phyloP scores from a whole-genome alignment of 352 stramenopile genomes.

The Pythium guiyangense region DNA sequence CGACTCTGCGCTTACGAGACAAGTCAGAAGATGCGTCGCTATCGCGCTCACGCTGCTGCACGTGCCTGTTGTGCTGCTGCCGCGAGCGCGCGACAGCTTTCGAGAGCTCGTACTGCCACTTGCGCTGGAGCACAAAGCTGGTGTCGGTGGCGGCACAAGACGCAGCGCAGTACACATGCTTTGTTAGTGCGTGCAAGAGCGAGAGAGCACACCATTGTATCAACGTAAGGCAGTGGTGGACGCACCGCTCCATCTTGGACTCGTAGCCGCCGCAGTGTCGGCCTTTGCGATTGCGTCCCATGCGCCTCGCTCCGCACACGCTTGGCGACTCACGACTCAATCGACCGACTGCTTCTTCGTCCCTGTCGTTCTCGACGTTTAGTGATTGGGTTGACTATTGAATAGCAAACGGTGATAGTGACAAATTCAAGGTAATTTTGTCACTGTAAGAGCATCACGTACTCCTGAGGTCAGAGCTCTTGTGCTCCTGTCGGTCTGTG shows the following conservation, averaged over 20 bases:
- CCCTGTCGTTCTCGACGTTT: background rate
- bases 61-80: slow-evolving; percentile 30
- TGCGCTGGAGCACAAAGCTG: slow-evolving; percentile 63
- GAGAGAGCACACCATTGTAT: background rate
- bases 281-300: slow-evolving; percentile 70
- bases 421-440: too few relatives aligned
- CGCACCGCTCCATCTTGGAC: slow-evolving; percentile 69
- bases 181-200: background rate
- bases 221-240: too few relatives aligned
- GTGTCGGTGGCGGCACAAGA: background rate
- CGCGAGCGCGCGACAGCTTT: slow-evolving; percentile 25
- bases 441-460: too few relatives aligned
- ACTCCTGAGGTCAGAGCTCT: too few relatives aligned
- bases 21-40: slow-evolving; percentile 7
- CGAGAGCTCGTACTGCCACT: slow-evolving; percentile 55
- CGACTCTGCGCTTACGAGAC: slow-evolving; percentile 40
- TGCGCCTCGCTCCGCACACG: slow-evolving; percentile 16
- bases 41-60: slow-evolving; percentile 28
- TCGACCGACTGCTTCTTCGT: too few relatives aligned
- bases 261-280: slow-evolving; percentile 62
- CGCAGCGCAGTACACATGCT: too few relatives aligned
- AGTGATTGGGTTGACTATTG: background rate
- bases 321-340: too few relatives aligned
- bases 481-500: too few relatives aligned
- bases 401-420: too few relatives aligned